A percentile compares a stretch with the other conserved stretches of the same genome.
phyloP scores from a whole-genome alignment of 2,329 filamentous ascomycete genomes.

The Xylariales sp. region DNA sequence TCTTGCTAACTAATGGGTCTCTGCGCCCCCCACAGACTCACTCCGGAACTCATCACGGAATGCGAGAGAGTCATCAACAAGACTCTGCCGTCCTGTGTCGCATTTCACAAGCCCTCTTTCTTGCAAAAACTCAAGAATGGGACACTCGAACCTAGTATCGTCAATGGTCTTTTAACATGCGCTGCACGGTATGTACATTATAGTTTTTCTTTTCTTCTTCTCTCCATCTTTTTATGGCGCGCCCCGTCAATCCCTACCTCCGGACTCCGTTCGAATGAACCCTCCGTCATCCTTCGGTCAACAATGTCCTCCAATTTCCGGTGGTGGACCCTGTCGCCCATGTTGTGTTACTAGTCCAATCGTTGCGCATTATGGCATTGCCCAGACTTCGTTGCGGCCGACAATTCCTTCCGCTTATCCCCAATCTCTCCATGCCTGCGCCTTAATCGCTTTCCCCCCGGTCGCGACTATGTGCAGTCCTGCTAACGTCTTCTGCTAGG shows the following conservation, averaged over 20 bases:
- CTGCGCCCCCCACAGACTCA: constrained; percentile 54
- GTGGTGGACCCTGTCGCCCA: constrained; percentile 35
- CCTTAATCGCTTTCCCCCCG: not conserved
- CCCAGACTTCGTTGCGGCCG: constrained; percentile 29
- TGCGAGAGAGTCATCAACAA: constrained; percentile 71
- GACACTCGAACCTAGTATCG: constrained; percentile 65
- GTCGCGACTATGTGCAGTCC: constrained; percentile 16
- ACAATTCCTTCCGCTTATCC: constrained; percentile 28
- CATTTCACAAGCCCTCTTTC: constrained; percentile 72
- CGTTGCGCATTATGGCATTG: constrained; percentile 20
- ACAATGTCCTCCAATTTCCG: constrained; percentile 37
- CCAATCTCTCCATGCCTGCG: constrained; percentile 22
- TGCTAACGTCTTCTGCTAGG: constrained; percentile 50
- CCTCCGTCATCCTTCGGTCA: constrained; percentile 34
- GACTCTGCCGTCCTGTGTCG: constrained; percentile 70
- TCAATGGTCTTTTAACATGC: constrained; percentile 68
- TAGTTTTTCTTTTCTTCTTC: constrained; percentile 18
- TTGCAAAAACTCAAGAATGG: constrained; percentile 69
- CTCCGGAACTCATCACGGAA: constrained; percentile 68
- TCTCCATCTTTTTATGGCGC: not conserved
- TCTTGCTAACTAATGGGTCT: constrained; percentile 27
- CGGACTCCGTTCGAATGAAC: constrained; percentile 39
- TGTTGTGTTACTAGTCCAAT: constrained; percentile 37
- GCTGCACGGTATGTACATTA: constrained; percentile 64
- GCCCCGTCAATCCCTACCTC: constrained; percentile 32